These are phyloP conservation scores for Colletotrichum cereale DNA, from an alignment of 2,329 filamentous ascomycete genomes.

Conservation along the genomic window DNA sequence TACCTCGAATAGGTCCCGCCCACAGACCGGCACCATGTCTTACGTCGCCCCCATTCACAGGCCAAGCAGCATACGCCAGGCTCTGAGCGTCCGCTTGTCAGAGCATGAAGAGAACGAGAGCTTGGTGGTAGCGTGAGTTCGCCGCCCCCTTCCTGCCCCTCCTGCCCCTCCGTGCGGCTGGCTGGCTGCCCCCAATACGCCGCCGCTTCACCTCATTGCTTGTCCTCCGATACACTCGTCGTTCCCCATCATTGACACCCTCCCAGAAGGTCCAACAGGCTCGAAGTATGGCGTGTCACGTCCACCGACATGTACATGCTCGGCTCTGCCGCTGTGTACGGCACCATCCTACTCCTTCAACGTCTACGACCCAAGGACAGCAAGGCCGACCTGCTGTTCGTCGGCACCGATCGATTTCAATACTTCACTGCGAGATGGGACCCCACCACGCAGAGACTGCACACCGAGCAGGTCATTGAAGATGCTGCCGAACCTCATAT, in stretches of 20 bases:
- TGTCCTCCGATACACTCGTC: neutral
- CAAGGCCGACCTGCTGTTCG: constrained; percentile 85
- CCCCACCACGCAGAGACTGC: constrained; percentile 61
- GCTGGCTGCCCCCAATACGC: neutral
- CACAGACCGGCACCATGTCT: constrained; percentile 72
- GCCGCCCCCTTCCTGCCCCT: constrained; percentile 6
- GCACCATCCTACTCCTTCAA: constrained; percentile 87
- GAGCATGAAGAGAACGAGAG: constrained; percentile 76
- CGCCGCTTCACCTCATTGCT: neutral
- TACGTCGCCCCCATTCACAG: constrained; percentile 95
- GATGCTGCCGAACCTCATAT: constrained; percentile 71
- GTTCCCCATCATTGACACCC: constrained; percentile 46
- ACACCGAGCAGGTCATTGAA: constrained; percentile 64
- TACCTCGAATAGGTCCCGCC: constrained; percentile 18
- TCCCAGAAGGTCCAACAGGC: constrained; percentile 81
- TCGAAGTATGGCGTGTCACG: constrained; percentile 83
- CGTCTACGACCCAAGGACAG: constrained; percentile 81
- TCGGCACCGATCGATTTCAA: constrained; percentile 89
- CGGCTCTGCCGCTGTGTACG: constrained; percentile 81
- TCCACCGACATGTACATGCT: constrained; percentile 74
- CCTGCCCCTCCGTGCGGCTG: constrained; percentile 19
- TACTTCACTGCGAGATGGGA: constrained; percentile 96
- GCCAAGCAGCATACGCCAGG: constrained; percentile 91
- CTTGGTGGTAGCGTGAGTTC: constrained; percentile 85
- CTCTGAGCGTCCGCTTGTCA: constrained; percentile 80